These are phyloP conservation scores for Calonectria hawksworthii DNA, from an alignment of 2,329 filamentous ascomycete genomes.

Conservation along the genomic window DNA sequence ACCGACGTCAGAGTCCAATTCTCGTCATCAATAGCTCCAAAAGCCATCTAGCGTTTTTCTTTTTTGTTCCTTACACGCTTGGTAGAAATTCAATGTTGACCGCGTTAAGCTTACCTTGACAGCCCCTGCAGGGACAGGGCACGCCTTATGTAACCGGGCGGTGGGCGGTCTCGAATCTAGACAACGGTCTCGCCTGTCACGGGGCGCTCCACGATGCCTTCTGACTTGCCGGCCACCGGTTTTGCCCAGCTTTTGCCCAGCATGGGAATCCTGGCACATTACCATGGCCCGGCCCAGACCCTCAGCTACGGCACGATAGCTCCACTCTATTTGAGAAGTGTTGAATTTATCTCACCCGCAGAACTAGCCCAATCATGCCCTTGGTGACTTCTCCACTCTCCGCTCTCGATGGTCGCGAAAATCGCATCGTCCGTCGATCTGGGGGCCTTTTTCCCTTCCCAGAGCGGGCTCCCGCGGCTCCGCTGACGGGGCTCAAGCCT, in stretches of 20 bases:
- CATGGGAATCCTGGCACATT: slow-evolving; percentile 9
- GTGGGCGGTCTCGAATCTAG: background rate
- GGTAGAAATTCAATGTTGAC: slow-evolving; percentile 3
- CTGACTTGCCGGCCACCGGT: background rate
- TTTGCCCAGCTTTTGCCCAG: background rate
- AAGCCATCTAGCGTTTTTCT: background rate
- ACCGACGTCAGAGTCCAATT: background rate
- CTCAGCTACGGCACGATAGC: background rate
- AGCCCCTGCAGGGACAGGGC: background rate
- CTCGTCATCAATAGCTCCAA: background rate
- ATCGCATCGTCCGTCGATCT: background rate
- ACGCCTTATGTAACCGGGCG: slow-evolving; percentile 1
- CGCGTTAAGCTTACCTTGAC: slow-evolving; percentile 7
- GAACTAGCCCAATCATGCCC: slow-evolving; percentile 2
- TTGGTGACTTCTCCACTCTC: background rate
- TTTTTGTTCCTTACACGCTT: background rate
- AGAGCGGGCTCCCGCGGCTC: background rate
- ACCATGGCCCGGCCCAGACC: slow-evolving; percentile 9
- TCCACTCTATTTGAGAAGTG: background rate
- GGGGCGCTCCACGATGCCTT: background rate
- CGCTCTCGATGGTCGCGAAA: background rate
- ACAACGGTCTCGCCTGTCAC: background rate
- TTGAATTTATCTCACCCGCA: slow-evolving; percentile 10
- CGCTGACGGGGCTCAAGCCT: background rate
- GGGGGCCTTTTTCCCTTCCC: background rate